phyloP scores from a whole-genome alignment of 23 red algal species.

The Pyropia haitanensis region DNA sequence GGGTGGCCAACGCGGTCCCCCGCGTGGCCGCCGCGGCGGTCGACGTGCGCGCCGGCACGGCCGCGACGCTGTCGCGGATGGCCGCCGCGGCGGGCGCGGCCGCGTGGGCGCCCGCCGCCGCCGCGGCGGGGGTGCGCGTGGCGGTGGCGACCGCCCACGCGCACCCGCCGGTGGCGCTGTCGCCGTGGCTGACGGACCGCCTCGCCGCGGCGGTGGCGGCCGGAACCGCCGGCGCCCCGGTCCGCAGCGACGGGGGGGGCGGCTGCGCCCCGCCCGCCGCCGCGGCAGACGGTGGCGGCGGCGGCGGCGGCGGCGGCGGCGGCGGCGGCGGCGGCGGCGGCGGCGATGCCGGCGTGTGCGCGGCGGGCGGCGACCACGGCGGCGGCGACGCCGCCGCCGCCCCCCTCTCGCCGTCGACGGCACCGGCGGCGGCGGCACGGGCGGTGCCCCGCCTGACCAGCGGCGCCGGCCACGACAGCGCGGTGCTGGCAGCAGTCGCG shows the following conservation, averaged over 20 bases:
- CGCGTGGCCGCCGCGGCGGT: slow-evolving; percentile 20
- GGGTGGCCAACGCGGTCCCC: slow-evolving; percentile 28
- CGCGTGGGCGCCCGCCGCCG: background rate
- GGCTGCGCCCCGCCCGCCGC: too few relatives aligned
- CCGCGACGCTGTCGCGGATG: background rate
- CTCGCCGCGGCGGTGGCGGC: slow-evolving; percentile 17
- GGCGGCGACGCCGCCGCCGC: too few relatives aligned
- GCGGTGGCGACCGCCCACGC: slow-evolving; percentile 12
- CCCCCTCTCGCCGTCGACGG: background rate
- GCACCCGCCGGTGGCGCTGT: slow-evolving; percentile 33
- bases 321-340: too few relatives aligned
- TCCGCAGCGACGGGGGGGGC: background rate
- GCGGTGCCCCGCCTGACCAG: slow-evolving; percentile 22
- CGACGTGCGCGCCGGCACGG: slow-evolving; percentile 23
- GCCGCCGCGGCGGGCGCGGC: background rate
- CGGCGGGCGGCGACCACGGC: too few relatives aligned
- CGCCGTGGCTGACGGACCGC: slow-evolving; percentile 20
- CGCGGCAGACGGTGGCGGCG: too few relatives aligned
- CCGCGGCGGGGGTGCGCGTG: slow-evolving; percentile 9
- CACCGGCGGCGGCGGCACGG: background rate
- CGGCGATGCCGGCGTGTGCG: too few relatives aligned
- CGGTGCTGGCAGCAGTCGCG: slow-evolving; percentile 33
- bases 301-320: too few relatives aligned
- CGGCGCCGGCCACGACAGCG: slow-evolving; percentile 80
- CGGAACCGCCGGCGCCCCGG: background rate